Evolutionary conservation across 176 grass and related monocot genomes (phyloP), one percentile per base, ranked within the genome.

Genomic region (Rhynchospora pubera): DNA sequence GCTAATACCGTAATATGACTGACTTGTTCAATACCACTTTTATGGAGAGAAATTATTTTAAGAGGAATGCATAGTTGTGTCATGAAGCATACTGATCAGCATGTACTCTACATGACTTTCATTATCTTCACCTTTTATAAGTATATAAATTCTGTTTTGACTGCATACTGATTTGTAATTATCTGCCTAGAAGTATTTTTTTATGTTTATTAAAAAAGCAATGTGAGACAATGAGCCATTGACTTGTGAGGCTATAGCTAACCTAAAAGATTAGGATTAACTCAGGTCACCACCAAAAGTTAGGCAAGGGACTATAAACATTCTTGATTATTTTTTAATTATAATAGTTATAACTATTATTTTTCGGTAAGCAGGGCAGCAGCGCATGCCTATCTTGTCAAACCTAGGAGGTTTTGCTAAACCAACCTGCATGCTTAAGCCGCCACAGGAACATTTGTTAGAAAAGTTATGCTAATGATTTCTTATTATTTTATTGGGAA

Each of bases 371-470:
- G 34, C 86, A 93, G 83, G 87, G 30, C 44, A 59, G 34, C 66
- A 43, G 44, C 46, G 46, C 21, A 1, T 88, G n/a, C 50, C 85
- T 21, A 1, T 82, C 11, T 16, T 91, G 8, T 42, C 18, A 45
- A 90, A 43, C 83, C 82, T 95, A 57, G 83, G 82, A 14, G 85
- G 87, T 6, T 55, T 56, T 70, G 15, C 44, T 5, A 79, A 26
- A 8, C 82, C 55, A 19, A 65, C 83, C 2, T 93, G 83, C 83
- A 84, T 86, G 88, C 64, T 88, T 60, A 84, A 84, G n/a, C 89
- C 90, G 19, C 94, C 91, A 19, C 91, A 99, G 64, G 92, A 95
- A 30, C 62, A 99, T 14, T 81, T 99, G 61, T 80, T 99, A 39
- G 92, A 95, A 83, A 93, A 88, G 89, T 92, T 95, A 82, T 82